Base-by-base conservation (phyloP, 1,139 yeast species). In the Nakaseomyces nivariensis region DNA sequence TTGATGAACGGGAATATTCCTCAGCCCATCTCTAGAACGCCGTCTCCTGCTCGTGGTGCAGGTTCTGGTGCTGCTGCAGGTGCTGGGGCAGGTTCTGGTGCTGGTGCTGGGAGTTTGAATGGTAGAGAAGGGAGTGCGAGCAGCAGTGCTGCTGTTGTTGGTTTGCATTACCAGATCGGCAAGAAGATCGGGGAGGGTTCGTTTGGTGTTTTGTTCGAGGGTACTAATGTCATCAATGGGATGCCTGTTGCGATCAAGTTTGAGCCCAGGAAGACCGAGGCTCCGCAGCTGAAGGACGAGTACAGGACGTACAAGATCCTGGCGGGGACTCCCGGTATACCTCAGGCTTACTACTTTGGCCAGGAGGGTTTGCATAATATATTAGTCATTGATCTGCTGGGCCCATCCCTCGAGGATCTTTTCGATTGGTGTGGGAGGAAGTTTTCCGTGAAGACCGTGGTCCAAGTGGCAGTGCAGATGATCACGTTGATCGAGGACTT, bases 341-440 rank as follows among this genome's bases (percentile, higher is more conserved):
- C 88, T 32, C 74, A 78, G 54, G 87, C 86, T 11, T 82, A 82
- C 64, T 82, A 79, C 60, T 81, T 81, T 63, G 88, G 88, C 3
- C 87, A 82, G 61, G 88, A 82, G 65, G 88, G 88, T 5, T 75
- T 81, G 36, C 87, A 82, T 66, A 81, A 81, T 59, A 81, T 82
- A 43, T 67, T 82, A 54, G 82, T 82, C 29, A 84, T 84, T 54
- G 90, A 84, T 59, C 69, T 84, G 36, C 67, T 84, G 53, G 92
- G 92, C 1, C 92, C 92, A 1, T 82, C 88, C 0, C 71, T 84
- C 53, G 90, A 84, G 62, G 92, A 84, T 64, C 69, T 84, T 50
- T 84, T 84, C 68, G 92, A 84, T 61, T 84, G 90, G 92, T 84
- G 92, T 69, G 83, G 84, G 17, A 73, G 92, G 43, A 75, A 76